Evolutionary conservation across 1,139 yeast genomes (phyloP), one percentile per base, ranked within the genome.

Genomic region (Kluyveromyces sp.): DNA sequence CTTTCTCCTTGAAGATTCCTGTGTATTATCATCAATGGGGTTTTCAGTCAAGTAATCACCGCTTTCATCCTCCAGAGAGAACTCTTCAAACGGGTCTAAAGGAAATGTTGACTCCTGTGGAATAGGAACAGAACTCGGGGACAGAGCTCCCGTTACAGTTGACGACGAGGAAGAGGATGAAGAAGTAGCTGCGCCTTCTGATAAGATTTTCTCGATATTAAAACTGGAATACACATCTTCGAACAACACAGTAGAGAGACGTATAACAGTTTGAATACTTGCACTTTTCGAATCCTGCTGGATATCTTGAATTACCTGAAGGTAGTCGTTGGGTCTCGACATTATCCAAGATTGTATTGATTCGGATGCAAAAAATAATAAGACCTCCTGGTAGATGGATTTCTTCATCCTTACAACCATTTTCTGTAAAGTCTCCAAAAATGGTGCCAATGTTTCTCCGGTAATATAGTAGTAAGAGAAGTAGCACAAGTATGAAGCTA

Each of bases 241-340:
- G 34, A 55, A 55, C 11, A 55, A 39, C 1, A 47, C 42, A 4
- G 54, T 49, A 1, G 53, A 47, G 6, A 33, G 30, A 30, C 40
- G 40, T 26, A 33, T 32, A 6, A 43, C 33, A 1, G 35, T 17
- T 13, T 28, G 39, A 4, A 29, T 22, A 3, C 30, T 15, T 8
- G 33, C 39, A 15, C 33, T 38, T 3, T 19, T 17, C 3, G 42
- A 30, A 4, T 39, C 20, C 18, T 28, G 18, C 15, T 28, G 28
- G 11, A 39, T 13, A 12, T 16, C 34, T 6, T 38, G 31, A n/a
- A 33, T 29, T 7, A 42, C 33, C n/a, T 46, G 44, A 15, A 52
- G 42, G 40, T 57, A 59, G 36, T 60, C 63, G 18, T 49, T 42
- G 12, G 65, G 63, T 37, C 63, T 53, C n/a, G 63, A 54, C 51